These are phyloP conservation scores for Cercospora janseana DNA, from an alignment of 2,329 filamentous ascomycete species.

Conservation along the genomic window DNA sequence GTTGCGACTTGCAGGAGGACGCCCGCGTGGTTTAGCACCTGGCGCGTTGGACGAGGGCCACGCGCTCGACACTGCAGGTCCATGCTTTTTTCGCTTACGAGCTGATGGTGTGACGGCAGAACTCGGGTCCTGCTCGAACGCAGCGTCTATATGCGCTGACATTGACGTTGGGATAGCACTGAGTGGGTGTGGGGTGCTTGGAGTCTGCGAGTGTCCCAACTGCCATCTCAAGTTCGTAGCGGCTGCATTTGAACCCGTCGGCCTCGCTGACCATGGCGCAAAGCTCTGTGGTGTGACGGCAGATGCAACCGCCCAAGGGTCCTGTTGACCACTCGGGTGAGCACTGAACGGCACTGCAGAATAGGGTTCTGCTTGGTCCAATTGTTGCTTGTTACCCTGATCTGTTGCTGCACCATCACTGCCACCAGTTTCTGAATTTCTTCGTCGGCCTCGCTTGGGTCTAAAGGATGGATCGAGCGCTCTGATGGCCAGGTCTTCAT, in stretches of 20 bases:
- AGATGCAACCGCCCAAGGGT: conserved; percentile 48
- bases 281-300: conserved; percentile 40
- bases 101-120: conserved; percentile 69
- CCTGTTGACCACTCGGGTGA: conserved; percentile 56
- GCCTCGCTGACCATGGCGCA: conserved; percentile 38
- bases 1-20: conserved; percentile 73
- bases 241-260: conserved; percentile 44
- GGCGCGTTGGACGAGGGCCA: conserved; percentile 69
- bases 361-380: conserved; percentile 14
- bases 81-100: conserved; percentile 64
- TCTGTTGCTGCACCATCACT: conserved; percentile 28
- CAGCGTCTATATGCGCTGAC: conserved; percentile 43
- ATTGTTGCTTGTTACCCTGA: conserved; percentile 22
- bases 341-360: conserved; percentile 51
- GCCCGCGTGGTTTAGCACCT: conserved; percentile 70
- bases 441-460: conserved; percentile 60
- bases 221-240: conserved; percentile 42
- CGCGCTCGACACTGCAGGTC: conserved; percentile 84
- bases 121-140: conserved; percentile 59
- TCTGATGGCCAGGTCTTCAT: conserved; percentile 84
- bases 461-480: conserved; percentile 75
- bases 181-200: conserved; percentile 64
- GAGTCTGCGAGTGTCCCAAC: conserved; percentile 28
- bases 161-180: conserved; percentile 68
- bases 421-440: conserved; percentile 35